Percentiles rank a stretch among this genome's conserved stretches.
Evolutionary conservation across 1,284 basidiomycete species (phyloP).

Genomic region (Clitocybe nebularis): DNA sequence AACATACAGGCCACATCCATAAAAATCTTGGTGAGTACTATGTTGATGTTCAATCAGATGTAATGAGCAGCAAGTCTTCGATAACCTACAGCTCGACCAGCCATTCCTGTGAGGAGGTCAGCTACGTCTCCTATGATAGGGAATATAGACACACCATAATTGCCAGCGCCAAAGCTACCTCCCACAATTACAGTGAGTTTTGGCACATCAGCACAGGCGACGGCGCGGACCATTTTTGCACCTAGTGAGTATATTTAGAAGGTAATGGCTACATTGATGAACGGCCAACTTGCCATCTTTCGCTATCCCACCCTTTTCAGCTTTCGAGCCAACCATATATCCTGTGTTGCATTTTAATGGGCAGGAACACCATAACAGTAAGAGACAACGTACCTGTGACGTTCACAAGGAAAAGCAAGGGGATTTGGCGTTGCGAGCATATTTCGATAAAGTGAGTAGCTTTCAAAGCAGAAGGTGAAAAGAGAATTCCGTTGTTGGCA

Average conservation of each 20-base stretch:
- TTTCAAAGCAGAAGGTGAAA: slow-evolving; percentile 91
- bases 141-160: slow-evolving; percentile 67
- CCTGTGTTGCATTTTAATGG: slow-evolving; percentile 36
- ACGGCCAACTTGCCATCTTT: slow-evolving; percentile 82
- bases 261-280: too few relatives aligned
- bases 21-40: slow-evolving; percentile 92
- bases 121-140: slow-evolving; percentile 4
- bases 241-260: slow-evolving; percentile 21
- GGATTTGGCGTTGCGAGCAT: slow-evolving; percentile 88
- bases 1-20: slow-evolving; percentile 94
- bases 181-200: slow-evolving; percentile 95
- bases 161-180: slow-evolving; percentile 92
- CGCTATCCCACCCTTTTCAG: slow-evolving; percentile 92
- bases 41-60: slow-evolving; percentile 9
- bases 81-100: slow-evolving; percentile 73
- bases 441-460: slow-evolving; percentile 94
- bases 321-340: slow-evolving; percentile 95
- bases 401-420: slow-evolving; percentile 91
- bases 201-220: slow-evolving; percentile 91
- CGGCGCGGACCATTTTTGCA: slow-evolving; percentile 96
- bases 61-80: slow-evolving; percentile 8
- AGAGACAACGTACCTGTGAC: slow-evolving; percentile 58
- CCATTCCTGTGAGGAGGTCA: slow-evolving; percentile 59
- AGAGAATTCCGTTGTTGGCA: slow-evolving; percentile 92
- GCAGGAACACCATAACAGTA: slow-evolving; percentile 7